Evolutionary conservation across 306 rosid species (phyloP).

Genomic region (Senna siamea): DNA sequence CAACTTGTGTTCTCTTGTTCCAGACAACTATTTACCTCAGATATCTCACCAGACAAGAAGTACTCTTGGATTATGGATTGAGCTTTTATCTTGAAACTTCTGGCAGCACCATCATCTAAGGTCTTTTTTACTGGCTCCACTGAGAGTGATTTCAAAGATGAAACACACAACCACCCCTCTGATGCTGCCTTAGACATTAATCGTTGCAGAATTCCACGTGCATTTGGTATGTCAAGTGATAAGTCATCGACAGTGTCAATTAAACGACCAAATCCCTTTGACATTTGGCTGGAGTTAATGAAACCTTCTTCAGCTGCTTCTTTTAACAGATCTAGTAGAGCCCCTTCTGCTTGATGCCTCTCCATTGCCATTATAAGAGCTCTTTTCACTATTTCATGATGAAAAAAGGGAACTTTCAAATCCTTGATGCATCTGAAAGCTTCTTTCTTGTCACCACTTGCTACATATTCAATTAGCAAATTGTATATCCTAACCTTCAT

Average conservation of each 20-base stretch:
- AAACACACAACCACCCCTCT: slow-evolving; percentile 72
- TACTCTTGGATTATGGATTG: slow-evolving; percentile 70
- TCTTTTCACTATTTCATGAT: slow-evolving; percentile 66
- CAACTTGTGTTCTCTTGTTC: slow-evolving; percentile 51
- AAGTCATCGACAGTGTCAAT: slow-evolving; percentile 69
- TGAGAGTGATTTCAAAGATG: slow-evolving; percentile 62
- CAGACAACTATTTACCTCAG: slow-evolving; percentile 56
- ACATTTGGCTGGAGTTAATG: slow-evolving; percentile 67
- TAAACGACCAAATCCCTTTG: slow-evolving; percentile 64
- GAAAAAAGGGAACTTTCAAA: slow-evolving; percentile 67
- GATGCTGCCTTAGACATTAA: slow-evolving; percentile 69
- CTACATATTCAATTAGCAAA: slow-evolving; percentile 62
- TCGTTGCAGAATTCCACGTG: slow-evolving; percentile 49
- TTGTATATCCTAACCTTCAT: slow-evolving; percentile 61
- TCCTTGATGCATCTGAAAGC: slow-evolving; percentile 70
- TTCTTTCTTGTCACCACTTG: slow-evolving; percentile 70
- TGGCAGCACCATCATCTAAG: slow-evolving; percentile 48
- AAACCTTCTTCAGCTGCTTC: slow-evolving; percentile 70
- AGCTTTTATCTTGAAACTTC: slow-evolving; percentile 60
- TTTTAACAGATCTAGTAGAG: slow-evolving; percentile 55
- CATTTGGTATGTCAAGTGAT: slow-evolving; percentile 72
- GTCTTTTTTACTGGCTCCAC: slow-evolving; percentile 43
- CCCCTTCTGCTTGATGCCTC: slow-evolving; percentile 57
- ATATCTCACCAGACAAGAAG: slow-evolving; percentile 68
- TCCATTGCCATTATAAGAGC: slow-evolving; percentile 79